Conservation (phyloP, 2,329 filamentous ascomycete genomes). For the Trichoderma simmonsii region DNA sequence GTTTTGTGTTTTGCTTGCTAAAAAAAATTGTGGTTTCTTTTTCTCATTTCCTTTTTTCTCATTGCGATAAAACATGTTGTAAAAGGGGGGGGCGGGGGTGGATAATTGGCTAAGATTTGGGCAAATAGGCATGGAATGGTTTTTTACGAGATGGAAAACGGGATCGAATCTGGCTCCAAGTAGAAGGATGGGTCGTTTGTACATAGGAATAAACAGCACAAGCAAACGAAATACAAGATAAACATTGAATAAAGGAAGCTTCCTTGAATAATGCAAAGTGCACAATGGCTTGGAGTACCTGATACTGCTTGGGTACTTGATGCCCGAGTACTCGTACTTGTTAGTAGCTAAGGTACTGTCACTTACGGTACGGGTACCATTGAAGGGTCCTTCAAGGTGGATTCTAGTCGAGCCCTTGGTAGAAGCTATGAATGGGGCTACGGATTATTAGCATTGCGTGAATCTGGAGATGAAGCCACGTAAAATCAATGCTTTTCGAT, state of each 20-base stretch:
- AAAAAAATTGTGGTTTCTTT: neutral
- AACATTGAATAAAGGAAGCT: neutral
- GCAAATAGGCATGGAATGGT: constrained; percentile 8
- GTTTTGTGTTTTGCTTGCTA: neutral
- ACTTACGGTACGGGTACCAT: neutral
- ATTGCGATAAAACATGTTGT: neutral
- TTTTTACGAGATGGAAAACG: neutral
- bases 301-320: neutral
- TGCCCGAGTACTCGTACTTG: neutral
- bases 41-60: neutral
- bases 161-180: neutral
- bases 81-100: neutral
- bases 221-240: constrained; percentile 14
- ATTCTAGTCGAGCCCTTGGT: neutral
- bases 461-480: neutral
- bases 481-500: neutral
- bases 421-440: neutral
- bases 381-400: neutral
- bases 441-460: neutral
- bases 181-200: constrained; percentile 13
- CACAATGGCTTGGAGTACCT: neutral
- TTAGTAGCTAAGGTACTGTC: neutral
- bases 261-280: neutral
- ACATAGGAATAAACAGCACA: constrained; percentile 14
- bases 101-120: constrained; percentile 2